Conservation (phyloP, 768 basidiomycete species). For the Leccinum ochraceum region DNA sequence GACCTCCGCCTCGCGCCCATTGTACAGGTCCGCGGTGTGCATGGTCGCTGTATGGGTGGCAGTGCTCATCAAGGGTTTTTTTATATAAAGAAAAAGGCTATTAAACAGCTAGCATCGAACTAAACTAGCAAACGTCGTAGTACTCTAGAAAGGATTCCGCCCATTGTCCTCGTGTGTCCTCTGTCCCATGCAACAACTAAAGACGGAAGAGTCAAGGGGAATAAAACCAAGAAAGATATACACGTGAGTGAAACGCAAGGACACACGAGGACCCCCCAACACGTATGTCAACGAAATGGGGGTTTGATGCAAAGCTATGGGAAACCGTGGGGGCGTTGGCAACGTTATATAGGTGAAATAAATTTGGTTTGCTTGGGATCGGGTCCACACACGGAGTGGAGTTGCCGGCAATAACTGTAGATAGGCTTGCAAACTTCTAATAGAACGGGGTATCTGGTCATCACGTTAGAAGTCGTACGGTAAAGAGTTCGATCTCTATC, state of each 20-base stretch:
- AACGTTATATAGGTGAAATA: conserved; percentile 39
- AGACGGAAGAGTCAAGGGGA: conserved; percentile 11
- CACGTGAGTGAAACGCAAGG: conserved; percentile 7
- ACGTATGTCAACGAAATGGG: conserved; percentile 10
- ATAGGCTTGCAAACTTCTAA: conserved; percentile 35
- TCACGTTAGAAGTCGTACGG: conserved; percentile 37
- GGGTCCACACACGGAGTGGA: conserved; percentile 20
- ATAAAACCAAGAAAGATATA: conserved; percentile 29
- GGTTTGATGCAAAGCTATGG: conserved; percentile 26
- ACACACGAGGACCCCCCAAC: conserved; percentile 23
- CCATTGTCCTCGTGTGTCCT: conserved; percentile 21
- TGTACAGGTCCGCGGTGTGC: conserved; percentile 28
- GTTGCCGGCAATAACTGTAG: conserved; percentile 36
- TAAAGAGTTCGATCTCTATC: conserved; percentile 24
- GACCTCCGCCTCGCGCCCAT: conserved; percentile 33
- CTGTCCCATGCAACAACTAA: conserved; percentile 20
- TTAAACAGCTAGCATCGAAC: conserved; percentile 33
- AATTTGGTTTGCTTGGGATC: conserved; percentile 32
- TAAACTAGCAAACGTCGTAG: conserved; percentile 29
- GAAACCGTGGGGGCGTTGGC: conserved; percentile 29
- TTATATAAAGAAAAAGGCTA: conserved; percentile 22
- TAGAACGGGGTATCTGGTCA: conserved; percentile 35
- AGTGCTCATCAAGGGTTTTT: conserved; percentile 21
- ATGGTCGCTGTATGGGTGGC: conserved; percentile 20
- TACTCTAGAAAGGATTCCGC: conserved; percentile 28